These are phyloP conservation scores for Eucalyptus tenuipes DNA, from an alignment of 345 rosid species.

Conservation along the genomic window DNA sequence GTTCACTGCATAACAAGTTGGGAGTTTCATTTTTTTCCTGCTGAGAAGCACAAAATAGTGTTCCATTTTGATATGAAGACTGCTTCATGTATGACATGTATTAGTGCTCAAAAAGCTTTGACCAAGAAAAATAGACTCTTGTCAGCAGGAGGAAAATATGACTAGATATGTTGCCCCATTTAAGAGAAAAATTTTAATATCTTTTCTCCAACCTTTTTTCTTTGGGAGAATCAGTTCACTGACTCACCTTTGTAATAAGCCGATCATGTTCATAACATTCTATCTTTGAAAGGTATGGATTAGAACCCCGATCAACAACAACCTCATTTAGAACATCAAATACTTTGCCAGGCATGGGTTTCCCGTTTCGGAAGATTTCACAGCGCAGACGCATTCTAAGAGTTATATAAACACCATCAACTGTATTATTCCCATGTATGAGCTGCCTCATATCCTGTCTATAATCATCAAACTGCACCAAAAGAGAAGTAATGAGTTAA, in stretches of 20 bases:
- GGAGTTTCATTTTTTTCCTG: not conserved
- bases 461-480: slow-evolving; percentile 60
- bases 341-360: slow-evolving; percentile 86
- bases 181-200: not conserved
- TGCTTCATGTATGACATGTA: not conserved
- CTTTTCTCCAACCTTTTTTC: not conserved
- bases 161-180: not conserved
- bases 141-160: not conserved
- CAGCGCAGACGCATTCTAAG: slow-evolving; percentile 91
- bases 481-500: not conserved
- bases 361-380: slow-evolving; percentile 81
- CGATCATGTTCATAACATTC: slow-evolving; percentile 97
- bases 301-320: slow-evolving; percentile 96
- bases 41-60: not conserved
- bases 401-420: slow-evolving; percentile 93
- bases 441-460: slow-evolving; percentile 78
- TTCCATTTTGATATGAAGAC: not conserved
- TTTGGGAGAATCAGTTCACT: not conserved
- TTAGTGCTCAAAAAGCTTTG: not conserved
- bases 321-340: slow-evolving; percentile 91
- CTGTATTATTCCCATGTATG: slow-evolving; percentile 70
- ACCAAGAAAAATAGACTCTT: not conserved
- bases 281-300: slow-evolving; percentile 94
- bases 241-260: slow-evolving; percentile 85
- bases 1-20: not conserved